phyloP scores from a whole-genome alignment of 805 yeast species.

The Monosporozyma aerobia region DNA sequence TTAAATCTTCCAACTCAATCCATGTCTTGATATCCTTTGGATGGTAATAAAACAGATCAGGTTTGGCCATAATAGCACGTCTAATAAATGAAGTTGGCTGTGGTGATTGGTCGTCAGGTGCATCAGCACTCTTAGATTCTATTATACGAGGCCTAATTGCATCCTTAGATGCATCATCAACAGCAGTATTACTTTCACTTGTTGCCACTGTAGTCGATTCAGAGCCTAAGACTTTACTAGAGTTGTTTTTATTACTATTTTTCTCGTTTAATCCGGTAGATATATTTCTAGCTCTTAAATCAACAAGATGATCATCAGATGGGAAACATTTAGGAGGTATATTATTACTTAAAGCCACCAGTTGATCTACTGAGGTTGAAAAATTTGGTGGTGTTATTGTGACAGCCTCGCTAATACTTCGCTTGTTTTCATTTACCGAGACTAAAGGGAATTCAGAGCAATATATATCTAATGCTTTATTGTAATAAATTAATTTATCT shows the following conservation, averaged over 20 bases:
- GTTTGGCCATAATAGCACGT: conserved; percentile 24
- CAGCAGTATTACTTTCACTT: neutral
- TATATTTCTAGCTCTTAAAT: conserved; percentile 24
- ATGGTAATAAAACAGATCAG: conserved; percentile 47
- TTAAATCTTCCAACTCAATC: conserved; percentile 44
- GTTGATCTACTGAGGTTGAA: neutral
- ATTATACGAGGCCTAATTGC: neutral
- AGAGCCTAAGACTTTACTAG: neutral
- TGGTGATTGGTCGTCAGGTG: neutral
- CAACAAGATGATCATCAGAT: conserved; percentile 21
- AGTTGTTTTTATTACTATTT: neutral
- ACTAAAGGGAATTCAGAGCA: conserved; percentile 51
- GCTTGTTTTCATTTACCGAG: conserved; percentile 25
- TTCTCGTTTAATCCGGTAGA: conserved; percentile 6
- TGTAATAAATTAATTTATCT: conserved; percentile 50
- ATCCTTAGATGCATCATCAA: neutral
- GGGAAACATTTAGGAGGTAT: conserved; percentile 16
- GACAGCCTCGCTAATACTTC: neutral
- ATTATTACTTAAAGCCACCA: neutral
- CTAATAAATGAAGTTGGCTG: conserved; percentile 6
- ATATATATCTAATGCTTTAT: conserved; percentile 49
- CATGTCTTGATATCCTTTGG: conserved; percentile 52
- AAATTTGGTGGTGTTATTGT: neutral
- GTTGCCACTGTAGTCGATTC: neutral
- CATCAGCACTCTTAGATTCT: neutral